Evolutionary conservation across 2,329 filamentous ascomycete species (phyloP), one percentile per base, ranked within the genome.

Genomic region (Paecilomyces formosus): DNA sequence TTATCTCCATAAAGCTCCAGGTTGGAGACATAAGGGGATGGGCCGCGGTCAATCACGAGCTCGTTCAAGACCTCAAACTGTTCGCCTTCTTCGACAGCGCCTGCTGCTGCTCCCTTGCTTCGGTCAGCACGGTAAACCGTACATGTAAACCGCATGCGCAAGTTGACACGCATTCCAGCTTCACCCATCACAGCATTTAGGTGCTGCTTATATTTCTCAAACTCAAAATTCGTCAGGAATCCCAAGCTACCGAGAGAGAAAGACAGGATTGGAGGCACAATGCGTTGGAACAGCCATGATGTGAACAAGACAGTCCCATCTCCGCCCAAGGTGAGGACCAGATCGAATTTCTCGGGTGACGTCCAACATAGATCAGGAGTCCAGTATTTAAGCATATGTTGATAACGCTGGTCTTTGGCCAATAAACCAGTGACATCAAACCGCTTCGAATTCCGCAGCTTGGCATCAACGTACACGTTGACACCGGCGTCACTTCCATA

Each of bases 21-120:
- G 76, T 96, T 96, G 51, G 93, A 97, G 60, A 99, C 93, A 72
- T 97, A 99, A 21, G 93, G 92, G 15, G 90, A 96, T 68, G 94
- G 94, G 63, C 94, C 94, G 60, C 94, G 90, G 77, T 99, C 94
- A 67, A 99, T 97, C 74, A 99, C 93, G 55, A 99, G 86, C 78
- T 99, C 94, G 76, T 99, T 99, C 63, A 99, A 85, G 21, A 99
- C 93, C 77, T 99, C 94, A 63, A 97, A 97, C 68, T 96, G 92
- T 77, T 97, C 93, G 52, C 88, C 90, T 74, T 97, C 92, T 66
- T 94, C 88, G 64, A 88, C 83, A n/a, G 84, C 81, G 11, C 82
- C 83, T 1, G 78, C 70, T n/a, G 71, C 77, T 6, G 78, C 74
- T 12, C 73, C 74, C 50, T 76, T 74, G 56, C 70, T 76, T 7